These are phyloP conservation scores for Termitomyces sp. DNA, from an alignment of 768 basidiomycete genomes.

Conservation along the genomic window DNA sequence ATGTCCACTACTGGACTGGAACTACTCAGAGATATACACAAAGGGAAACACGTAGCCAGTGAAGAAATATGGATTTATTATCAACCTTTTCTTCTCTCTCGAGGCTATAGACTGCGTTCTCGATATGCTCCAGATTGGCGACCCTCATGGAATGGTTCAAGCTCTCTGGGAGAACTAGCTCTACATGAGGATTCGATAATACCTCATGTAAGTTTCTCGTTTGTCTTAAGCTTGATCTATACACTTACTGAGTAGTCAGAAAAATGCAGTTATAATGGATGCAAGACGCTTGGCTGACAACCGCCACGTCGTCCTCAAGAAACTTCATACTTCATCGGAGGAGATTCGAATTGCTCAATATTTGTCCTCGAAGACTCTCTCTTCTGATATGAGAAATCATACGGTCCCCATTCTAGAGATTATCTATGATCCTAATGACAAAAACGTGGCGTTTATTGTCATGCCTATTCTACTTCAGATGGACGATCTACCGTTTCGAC, in stretches of 20 bases:
- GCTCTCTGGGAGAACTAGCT: not conserved
- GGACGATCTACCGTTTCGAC: slow-evolving; percentile 5
- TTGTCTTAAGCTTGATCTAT: not conserved
- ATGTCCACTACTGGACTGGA: not conserved
- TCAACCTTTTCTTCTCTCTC: not conserved
- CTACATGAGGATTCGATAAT: not conserved
- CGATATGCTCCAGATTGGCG: not conserved
- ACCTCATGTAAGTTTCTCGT: not conserved
- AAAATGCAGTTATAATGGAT: not conserved
- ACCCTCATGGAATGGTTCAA: not conserved
- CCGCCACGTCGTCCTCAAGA: slow-evolving; percentile 1
- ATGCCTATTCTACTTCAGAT: slow-evolving; percentile 7
- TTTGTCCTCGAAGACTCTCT: not conserved
- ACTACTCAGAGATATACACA: not conserved
- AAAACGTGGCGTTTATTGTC: slow-evolving; percentile 2
- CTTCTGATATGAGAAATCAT: slow-evolving; percentile 2
- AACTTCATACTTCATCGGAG: not conserved
- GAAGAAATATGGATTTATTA: not conserved
- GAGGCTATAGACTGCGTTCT: not conserved
- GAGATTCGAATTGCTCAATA: too few species aligned
- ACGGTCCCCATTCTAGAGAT: slow-evolving; percentile 2
- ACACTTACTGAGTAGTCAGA: not conserved
- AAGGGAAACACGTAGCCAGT: not conserved
- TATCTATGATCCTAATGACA: not conserved
- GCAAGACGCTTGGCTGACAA: not conserved